Evolutionary conservation across 2,329 filamentous ascomycete genomes (phyloP), one percentile per base, ranked within the genome.

Genomic region (Dothideomycetidae sp.): DNA sequence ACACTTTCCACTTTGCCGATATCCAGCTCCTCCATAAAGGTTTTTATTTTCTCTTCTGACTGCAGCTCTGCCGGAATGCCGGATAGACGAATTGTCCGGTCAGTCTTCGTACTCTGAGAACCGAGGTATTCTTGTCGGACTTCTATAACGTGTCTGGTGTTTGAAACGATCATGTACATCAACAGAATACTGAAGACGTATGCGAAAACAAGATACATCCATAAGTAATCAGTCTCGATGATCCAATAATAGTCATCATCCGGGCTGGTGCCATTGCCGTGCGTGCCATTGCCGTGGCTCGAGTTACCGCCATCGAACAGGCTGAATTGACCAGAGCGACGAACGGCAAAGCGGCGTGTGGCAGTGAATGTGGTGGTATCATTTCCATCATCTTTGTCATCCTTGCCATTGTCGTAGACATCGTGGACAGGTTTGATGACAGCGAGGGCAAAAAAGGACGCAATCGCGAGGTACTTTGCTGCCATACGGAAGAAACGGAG

Each of bases 401-500:
- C 65, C 53, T 70, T 53, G 7, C 50, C 51, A 31, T 54, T 52
- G 33, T 62, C 57, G 49, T 73, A 92, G 42, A 72, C 71, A 41
- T 71, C 68, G 53, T 96, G 92, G 41, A 98, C 80, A 0, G 90
- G 92, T 44, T 79, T 78, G 46, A 98, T 78, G 3, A 98, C 72
- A 11, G 72, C 67, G 23, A 81, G 66, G 17, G 86, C 79, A 51
- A 96, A 84, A 57, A 93, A 74, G 40, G 90, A 72, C 50, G 92
- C 80, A 36, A 81, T 63, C 11, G 72, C 63, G 35, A 96, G 77
- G 48, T 94, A 80, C 44, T 80, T 82, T 46, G 85, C 81, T 10
- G 88, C 79, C 75, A 96, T 90, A 56, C 86, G 92, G 68, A 94
- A 96, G 60, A 98, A 98, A 11, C 79, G 73, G 10, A 98, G 68